These are phyloP conservation scores for Candida takata DNA, from an alignment of 805 yeast species.

Conservation along the genomic window DNA sequence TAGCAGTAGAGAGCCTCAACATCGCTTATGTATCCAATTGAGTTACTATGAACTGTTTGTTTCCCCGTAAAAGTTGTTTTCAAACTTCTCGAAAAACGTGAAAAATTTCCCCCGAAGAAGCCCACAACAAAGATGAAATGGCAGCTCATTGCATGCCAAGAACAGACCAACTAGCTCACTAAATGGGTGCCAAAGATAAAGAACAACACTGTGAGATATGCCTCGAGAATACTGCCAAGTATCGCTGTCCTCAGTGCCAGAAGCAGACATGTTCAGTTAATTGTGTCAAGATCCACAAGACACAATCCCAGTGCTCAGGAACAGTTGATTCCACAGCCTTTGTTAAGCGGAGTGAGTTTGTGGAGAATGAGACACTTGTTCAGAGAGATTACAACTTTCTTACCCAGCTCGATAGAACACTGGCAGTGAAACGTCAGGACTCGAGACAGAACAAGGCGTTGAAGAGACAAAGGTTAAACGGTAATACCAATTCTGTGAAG, in stretches of 20 bases:
- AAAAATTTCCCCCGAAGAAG: no score
- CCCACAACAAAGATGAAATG: no score
- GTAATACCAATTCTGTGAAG: slow-evolving; percentile 18
- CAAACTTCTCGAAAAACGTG: no score
- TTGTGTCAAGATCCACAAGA: slow-evolving; percentile 70
- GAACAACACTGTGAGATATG: slow-evolving; percentile 40
- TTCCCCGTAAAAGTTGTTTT: no score
- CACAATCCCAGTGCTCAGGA: slow-evolving; percentile 59
- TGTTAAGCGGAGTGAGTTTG: slow-evolving; percentile 40
- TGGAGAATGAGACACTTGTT: slow-evolving; percentile 30
- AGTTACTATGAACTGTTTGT: no score
- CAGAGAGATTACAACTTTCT: slow-evolving; percentile 83
- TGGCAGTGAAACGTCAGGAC: slow-evolving; percentile 54
- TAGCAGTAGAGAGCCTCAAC: not conserved
- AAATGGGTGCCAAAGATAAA: no score
- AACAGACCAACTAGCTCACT: no score
- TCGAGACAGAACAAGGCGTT: slow-evolving; percentile 37
- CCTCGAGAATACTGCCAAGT: slow-evolving; percentile 38
- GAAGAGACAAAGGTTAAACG: slow-evolving; percentile 18
- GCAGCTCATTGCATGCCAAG: no score
- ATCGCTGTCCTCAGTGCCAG: slow-evolving; percentile 77
- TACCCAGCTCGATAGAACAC: slow-evolving; percentile 47
- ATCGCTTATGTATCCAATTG: no score
- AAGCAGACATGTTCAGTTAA: slow-evolving; percentile 58
- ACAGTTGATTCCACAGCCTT: slow-evolving; percentile 52